Base-by-base conservation (phyloP, 1,139 yeast genomes). In the Kurtzmaniella quercitrusa region DNA sequence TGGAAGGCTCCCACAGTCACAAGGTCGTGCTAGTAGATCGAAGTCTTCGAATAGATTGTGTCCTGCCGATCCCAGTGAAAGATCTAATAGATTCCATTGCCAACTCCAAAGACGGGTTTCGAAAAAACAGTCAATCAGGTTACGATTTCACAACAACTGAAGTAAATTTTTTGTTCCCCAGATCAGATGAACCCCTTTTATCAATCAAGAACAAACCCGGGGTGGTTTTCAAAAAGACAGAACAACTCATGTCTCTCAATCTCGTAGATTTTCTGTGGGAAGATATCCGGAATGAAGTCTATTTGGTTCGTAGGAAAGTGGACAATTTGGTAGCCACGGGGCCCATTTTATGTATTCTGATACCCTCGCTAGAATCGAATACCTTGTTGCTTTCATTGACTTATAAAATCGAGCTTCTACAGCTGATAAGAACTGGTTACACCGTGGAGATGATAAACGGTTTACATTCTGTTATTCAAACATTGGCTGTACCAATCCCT, bases 381-480 rank as follows among this genome's bases (percentile, higher is more conserved):
- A 19, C 10, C 5, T 11, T 36, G n/a, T 11, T 18, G 14, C 10
- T 36, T 9, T 12, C 14, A 21, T 14, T 41, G 16, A 15, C 18
- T 21, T 44, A 44, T 24, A 44, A 41, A 24, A 31, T 44, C n/a
- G 44, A 41, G 19, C 11, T 44, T 3, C n/a, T 36, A 14, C 39
- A 44, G 21, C 46, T 44, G 46, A 9, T 44, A 9, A 21, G 25
- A 18, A 24, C 27, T 23, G 3, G 12, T 2, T 12, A 38, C 33
- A 31, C 46, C 14, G 11, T 41, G 6, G 42, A 39, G 10, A 31
- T 44, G 29, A 36, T 44, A 8, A 37, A 37, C 29, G 27, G 36
- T 9, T 19, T 41, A 8, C 10, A 36, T 23, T 36, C 38, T 9
- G 15, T 44, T 3, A 9, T 44, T 11, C 11, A 14, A 21, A 11